Conservation (phyloP, 148 eudicot genomes). For the Beta vulgaris region DNA sequence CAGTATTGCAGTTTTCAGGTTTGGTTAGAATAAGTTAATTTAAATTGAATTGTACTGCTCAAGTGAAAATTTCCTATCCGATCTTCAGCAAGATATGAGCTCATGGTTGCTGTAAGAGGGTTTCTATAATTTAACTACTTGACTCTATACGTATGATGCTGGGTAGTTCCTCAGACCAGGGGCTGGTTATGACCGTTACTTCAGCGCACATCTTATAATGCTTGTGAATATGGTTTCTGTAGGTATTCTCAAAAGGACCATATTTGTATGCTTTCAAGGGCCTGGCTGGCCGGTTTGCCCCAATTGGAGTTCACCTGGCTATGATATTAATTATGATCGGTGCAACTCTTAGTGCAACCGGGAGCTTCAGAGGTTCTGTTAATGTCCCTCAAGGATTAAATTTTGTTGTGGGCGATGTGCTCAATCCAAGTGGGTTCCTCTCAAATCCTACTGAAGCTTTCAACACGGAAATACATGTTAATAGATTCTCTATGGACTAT, state of each 20-base stretch:
- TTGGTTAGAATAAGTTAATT: not conserved
- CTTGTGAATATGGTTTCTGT: slow-evolving; percentile 16
- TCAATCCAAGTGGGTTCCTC: slow-evolving; percentile 79
- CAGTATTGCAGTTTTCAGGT: not conserved
- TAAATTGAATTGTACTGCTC: slow-evolving; percentile 2
- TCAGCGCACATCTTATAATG: not conserved
- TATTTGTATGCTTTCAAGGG: slow-evolving; percentile 92
- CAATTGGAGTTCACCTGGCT: slow-evolving; percentile 93
- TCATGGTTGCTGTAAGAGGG: not conserved
- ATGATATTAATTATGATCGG: slow-evolving; percentile 88
- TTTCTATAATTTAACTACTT: not conserved
- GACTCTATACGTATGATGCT: not conserved
- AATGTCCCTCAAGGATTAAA: slow-evolving; percentile 92
- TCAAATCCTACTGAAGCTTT: slow-evolving; percentile 76
- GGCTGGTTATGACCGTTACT: not conserved
- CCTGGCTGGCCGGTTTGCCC: slow-evolving; percentile 88
- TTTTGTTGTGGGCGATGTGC: slow-evolving; percentile 85
- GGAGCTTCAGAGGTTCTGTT: slow-evolving; percentile 91
- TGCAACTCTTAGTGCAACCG: slow-evolving; percentile 90
- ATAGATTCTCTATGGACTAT: slow-evolving; percentile 88
- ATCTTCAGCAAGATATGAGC: not conserved
- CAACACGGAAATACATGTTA: slow-evolving; percentile 87
- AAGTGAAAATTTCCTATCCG: not conserved
- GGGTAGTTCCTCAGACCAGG: not conserved
- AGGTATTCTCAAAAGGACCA: slow-evolving; percentile 93